Base-by-base conservation (phyloP, 2,329 filamentous ascomycete genomes). In the Rutstroemia sp. region DNA sequence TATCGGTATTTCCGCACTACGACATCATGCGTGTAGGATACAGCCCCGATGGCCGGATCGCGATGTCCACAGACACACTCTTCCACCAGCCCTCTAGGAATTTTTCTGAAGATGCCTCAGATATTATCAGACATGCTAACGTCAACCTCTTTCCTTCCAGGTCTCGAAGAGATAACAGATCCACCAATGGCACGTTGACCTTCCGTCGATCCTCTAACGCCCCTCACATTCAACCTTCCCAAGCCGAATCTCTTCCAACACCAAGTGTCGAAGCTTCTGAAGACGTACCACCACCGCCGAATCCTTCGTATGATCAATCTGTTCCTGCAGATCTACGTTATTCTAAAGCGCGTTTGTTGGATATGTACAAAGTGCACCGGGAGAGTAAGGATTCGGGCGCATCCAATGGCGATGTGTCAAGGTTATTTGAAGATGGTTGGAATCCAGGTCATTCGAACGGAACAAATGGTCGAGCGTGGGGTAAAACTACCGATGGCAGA, bases 401-500 rank as follows among this genome's bases (percentile, higher is more conserved):
- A 78, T 47, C 72, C 60, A 78, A 77, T 52, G 79, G 82, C 58
- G 81, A 85, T 61, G 74, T 90, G 41, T 79, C 85, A 47, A 77
- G 78, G 59, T 78, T 95, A 56, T 92, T 87, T 68, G 80, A 87
- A 65, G 78, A 83, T 55, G 84, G 84, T 59, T 96, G 91, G 91
- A 86, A 90, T 70, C 89, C 91, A 27, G 81, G 84, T 58, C 80
- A 84, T 51, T 74, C 83, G 42, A 91, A 90, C 64, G 84, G 86
- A 65, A 66, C 69, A 66, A 78, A 71, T 66, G 75, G 63, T 65
- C 81, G 71, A 73, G 80, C 82, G 54, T 95, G 90, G 90, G 88
- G 88, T 52, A 90, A 92, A 71, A 79, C 78, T 63, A 81, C 82
- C 58, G 91, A 96, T 62, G 80, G 80, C 58, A 87, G 90, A 69